Evolutionary conservation across 2,329 filamentous ascomycete species (phyloP).

Genomic region (Fusarium piperis): DNA sequence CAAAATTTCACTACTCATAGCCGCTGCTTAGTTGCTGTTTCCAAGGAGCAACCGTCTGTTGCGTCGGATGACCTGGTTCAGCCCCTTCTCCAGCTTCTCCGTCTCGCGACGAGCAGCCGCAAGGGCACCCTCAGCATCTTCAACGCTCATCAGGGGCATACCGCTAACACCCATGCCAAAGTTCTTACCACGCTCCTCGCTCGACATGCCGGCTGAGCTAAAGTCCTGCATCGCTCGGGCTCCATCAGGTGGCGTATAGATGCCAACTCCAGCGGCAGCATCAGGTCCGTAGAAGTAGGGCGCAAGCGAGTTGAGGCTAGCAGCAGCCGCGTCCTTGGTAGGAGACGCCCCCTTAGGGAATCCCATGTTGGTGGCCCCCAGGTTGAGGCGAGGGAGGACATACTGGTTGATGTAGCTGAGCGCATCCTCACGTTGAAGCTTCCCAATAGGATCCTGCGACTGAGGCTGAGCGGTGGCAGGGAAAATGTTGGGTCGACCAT

Average conservation of each 20-base stretch:
- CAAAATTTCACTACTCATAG: neutral
- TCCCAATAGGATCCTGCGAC: slow-evolving; percentile 67
- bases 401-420: slow-evolving; percentile 77
- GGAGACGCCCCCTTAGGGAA: slow-evolving; percentile 50
- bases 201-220: slow-evolving; percentile 41
- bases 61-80: slow-evolving; percentile 68
- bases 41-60: slow-evolving; percentile 65
- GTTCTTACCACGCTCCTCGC: slow-evolving; percentile 46
- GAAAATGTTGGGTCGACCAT: slow-evolving; percentile 70
- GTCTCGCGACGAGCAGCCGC: slow-evolving; percentile 65
- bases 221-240: slow-evolving; percentile 49
- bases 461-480: slow-evolving; percentile 59
- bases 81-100: slow-evolving; percentile 69
- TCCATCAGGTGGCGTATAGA: slow-evolving; percentile 53
- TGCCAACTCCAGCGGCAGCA: slow-evolving; percentile 56
- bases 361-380: slow-evolving; percentile 59
- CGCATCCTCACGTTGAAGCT: slow-evolving; percentile 73
- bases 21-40: slow-evolving; percentile 33
- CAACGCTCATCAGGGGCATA: slow-evolving; percentile 67
- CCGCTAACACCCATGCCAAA: slow-evolving; percentile 48
- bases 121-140: slow-evolving; percentile 70
- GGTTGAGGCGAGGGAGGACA: slow-evolving; percentile 68
- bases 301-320: slow-evolving; percentile 63
- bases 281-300: slow-evolving; percentile 65
- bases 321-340: slow-evolving; percentile 57